These are phyloP conservation scores for Podospora australis DNA, from an alignment of 495 filamentous ascomycete genomes.

Conservation along the genomic window DNA sequence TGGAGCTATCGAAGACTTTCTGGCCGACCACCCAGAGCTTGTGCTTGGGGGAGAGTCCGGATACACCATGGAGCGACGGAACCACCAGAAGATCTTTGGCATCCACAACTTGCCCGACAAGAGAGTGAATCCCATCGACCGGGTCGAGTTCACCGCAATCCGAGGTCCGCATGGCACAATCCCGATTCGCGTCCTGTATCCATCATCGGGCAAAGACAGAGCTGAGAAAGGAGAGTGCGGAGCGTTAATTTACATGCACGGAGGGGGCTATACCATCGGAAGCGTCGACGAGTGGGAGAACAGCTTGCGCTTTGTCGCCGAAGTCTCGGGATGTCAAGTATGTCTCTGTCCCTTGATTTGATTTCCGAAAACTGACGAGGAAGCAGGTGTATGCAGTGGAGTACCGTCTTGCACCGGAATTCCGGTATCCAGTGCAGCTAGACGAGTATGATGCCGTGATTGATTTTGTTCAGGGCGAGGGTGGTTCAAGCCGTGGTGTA, in stretches of 20 bases:
- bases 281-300: conserved; percentile 36
- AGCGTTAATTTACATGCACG: conserved; percentile 35
- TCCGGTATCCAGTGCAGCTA: conserved; percentile 29
- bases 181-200: conserved; percentile 28
- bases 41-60: conserved; percentile 20
- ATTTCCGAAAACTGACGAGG: background rate
- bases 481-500: conserved; percentile 18
- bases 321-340: conserved; percentile 19
- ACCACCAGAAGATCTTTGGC: conserved; percentile 29
- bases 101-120: conserved; percentile 19
- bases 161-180: conserved; percentile 33
- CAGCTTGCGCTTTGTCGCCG: conserved; percentile 25
- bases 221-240: conserved; percentile 8
- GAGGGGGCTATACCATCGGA: conserved; percentile 35
- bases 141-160: conserved; percentile 30
- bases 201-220: conserved; percentile 6
- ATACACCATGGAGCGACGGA: conserved; percentile 24
- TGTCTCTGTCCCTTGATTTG: background rate
- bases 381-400: conserved; percentile 24
- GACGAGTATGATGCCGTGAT: conserved; percentile 29
- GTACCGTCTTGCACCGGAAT: conserved; percentile 35
- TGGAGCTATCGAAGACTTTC: conserved; percentile 6
- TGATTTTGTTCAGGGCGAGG: conserved; percentile 22
- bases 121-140: conserved; percentile 19
- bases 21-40: conserved; percentile 10